A percentile compares a stretch with the other conserved stretches of the same genome.
phyloP scores from a whole-genome alignment of 2,329 filamentous ascomycete species.

The Parastagonospora avenae region DNA sequence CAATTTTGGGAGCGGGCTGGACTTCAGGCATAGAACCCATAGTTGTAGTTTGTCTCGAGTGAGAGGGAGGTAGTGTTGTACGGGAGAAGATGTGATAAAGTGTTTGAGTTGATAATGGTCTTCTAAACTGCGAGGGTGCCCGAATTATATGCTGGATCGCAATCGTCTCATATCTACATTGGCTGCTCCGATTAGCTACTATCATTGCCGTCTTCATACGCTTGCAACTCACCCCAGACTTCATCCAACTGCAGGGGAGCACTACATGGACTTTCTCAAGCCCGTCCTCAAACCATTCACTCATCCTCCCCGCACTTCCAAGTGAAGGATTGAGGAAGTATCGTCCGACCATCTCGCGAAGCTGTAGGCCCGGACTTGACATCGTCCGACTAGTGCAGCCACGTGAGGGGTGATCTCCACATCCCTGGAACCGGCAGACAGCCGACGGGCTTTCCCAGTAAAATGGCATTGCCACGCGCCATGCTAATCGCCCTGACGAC shows the following conservation, averaged over 20 bases:
- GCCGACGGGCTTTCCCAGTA: background rate
- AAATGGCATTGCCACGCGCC: background rate
- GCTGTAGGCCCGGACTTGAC: constrained; percentile 10
- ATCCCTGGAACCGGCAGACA: background rate
- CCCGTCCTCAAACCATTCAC: background rate
- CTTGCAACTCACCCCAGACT: background rate
- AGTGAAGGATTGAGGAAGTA: too few relatives aligned
- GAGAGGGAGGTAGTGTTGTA: background rate
- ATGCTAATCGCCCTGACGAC: background rate
- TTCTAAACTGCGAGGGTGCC: background rate
- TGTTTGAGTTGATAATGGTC: constrained; percentile 1
- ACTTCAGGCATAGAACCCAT: constrained; percentile 34
- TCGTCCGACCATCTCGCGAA: background rate
- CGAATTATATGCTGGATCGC: background rate
- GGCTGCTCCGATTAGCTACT: background rate
- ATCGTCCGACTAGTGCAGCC: constrained; percentile 12
- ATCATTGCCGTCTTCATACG: background rate
- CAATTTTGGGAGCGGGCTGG: constrained; percentile 39
- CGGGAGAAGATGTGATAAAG: constrained; percentile 1
- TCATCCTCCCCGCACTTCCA: too few relatives aligned
- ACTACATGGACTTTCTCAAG: background rate
- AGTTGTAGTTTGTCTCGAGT: background rate
- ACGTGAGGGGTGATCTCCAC: constrained; percentile 1
- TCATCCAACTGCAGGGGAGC: background rate
- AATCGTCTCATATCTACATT: background rate